Evolutionary conservation across 108 stramenopile genomes (phyloP), one percentile per base, ranked within the genome.

Genomic region (Schizochytrium sp.): DNA sequence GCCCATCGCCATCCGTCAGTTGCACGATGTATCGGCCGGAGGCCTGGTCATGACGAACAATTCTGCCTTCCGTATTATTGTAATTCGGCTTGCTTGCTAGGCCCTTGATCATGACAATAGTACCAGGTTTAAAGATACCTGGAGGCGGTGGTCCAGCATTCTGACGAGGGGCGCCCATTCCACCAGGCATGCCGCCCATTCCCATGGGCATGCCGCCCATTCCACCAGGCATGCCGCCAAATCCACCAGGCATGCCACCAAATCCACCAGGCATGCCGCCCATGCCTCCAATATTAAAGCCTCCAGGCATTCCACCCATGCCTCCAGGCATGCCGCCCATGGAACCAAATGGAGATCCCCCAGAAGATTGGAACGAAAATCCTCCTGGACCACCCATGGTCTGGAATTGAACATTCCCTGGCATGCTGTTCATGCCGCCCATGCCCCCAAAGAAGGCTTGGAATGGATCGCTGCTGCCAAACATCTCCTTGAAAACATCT

Each of bases 31-130:
- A 83, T 12, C 76, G 47, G 0, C n/a, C 19, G 12, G 0, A 55
- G 45, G 17, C 15, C 76, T 47, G 76, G 47, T 83, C 76, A 50
- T 47, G 55, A 5, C 10, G 53, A 10, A 40, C 53, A 1, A 83
- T 42, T 7, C 53, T 17, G 76, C 76, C 76, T 13, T 83, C 47
- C 5, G 76, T 83, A 50, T 40, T 53, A 55, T 83, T 83, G 50
- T 55, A 83, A 47, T 83, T 47, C 13, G 76, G 76, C 10, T 49
- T 55, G 5, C 1, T 55, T 0, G 47, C 10, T 13, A 83, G 76
- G 47, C 76, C 76, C 76, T 83, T 83, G 76, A 83, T 17, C 76
- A 83, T 55, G 50, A 83, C 76, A 28, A 83, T 83, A 17, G 76
- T 83, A n/a, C 47, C 47, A 53, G 76, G 76, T 55, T 83, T 83